Base-by-base conservation (phyloP, 2,329 filamentous ascomycete genomes). In the Fusarium incarnatum region DNA sequence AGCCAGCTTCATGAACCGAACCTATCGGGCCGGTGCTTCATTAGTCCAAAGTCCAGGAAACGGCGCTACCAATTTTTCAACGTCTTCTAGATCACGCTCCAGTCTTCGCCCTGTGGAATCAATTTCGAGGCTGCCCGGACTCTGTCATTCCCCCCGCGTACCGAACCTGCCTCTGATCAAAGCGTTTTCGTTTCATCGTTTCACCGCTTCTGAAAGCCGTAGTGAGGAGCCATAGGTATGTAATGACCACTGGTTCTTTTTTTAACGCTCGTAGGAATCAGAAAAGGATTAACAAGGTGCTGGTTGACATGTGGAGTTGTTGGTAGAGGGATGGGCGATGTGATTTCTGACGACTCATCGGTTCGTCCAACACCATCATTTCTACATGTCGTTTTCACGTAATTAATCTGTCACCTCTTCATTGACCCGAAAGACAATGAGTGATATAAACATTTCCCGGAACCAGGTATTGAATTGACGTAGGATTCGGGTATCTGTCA, bases 171-270 rank as follows among this genome's bases (percentile, higher is more conserved):
- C n/a, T 20, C 23, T 66, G 63, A 66, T 60, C 63, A 66, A 66
- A 60, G 63, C 63, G 54, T 61, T 54, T 16, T 48, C 48, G 63
- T 66, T 66, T 66, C 61, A 22, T 18, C n/a, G 47, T 66, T 66
- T 66, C 53, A 48, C 50, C 58, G 47, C 41, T 56, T 6, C 32
- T 45, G n/a, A 18, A 37, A 37, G 32, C 34, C n/a, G n/a, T 27
- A 37, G 42, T 34, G 40, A 60, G 28, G 23, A 41, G 41, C 25
- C 13, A 27, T 28, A 23, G 22, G 34, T 37, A 37, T 37, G 34
- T 37, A 37, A 11, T n/a, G 2, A 37, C 6, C 18, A 37, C 30
- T 49, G 3, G 16, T 40, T 27, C 18, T 28, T 27, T 25, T 34
- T 37, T 37, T 41, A 10, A 32, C 15, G 12, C 12, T 45, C 32